Evolutionary conservation across 2,329 filamentous ascomycete genomes (phyloP).

Genomic region (Huntiella omanensis): DNA sequence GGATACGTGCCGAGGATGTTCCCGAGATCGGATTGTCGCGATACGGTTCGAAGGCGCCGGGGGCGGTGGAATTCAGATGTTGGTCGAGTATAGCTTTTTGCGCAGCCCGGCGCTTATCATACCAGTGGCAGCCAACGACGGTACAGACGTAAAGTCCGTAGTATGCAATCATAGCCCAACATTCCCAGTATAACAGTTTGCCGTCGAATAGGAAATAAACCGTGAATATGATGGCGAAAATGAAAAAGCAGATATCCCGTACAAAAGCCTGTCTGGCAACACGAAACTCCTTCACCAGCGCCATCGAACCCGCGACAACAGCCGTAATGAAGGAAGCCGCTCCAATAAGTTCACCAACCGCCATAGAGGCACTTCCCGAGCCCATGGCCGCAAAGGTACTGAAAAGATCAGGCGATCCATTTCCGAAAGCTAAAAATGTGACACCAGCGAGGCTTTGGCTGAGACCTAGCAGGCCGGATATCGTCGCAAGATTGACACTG

Average conservation of each 20-base stretch:
- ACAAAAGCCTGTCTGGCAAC: slow-evolving; percentile 82
- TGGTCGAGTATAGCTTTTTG: slow-evolving; percentile 5
- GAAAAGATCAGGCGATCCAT: slow-evolving; percentile 95
- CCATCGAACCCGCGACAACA: slow-evolving; percentile 94
- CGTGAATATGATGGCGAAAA: slow-evolving; percentile 67
- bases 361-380: slow-evolving; percentile 91
- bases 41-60: slow-evolving; percentile 31
- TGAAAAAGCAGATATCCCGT: slow-evolving; percentile 82
- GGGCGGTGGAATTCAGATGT: slow-evolving; percentile 12
- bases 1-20: background rate
- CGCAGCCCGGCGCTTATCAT: slow-evolving; percentile 4
- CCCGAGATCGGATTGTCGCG: slow-evolving; percentile 29
- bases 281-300: slow-evolving; percentile 81
- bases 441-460: slow-evolving; percentile 94
- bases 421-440: slow-evolving; percentile 90
- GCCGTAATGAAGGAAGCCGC: slow-evolving; percentile 92
- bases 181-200: slow-evolving; percentile 72
- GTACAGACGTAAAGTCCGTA: slow-evolving; percentile 78
- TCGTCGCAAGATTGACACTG: slow-evolving; percentile 88
- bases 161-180: slow-evolving; percentile 71
- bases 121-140: slow-evolving; percentile 84
- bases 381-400: slow-evolving; percentile 97
- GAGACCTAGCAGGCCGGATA: slow-evolving; percentile 72
- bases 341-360: slow-evolving; percentile 84
- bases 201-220: slow-evolving; percentile 79